Evolutionary conservation across 306 rosid genomes (phyloP).

Genomic region (Medicago arabica): DNA sequence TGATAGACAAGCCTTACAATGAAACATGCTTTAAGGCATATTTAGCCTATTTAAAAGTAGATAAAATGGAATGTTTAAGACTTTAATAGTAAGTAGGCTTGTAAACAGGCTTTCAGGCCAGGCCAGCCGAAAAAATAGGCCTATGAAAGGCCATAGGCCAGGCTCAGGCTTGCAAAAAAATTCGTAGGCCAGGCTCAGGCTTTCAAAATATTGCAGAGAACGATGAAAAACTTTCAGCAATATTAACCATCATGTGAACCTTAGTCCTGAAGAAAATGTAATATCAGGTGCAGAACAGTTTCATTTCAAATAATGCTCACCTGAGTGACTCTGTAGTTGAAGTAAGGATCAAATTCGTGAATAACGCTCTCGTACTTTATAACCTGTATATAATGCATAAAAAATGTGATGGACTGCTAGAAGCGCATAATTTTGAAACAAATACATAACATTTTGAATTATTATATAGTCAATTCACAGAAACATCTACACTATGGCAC

Average conservation of each 20-base stretch:
- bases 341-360: slow-evolving; percentile 97
- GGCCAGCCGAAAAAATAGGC: too few species aligned
- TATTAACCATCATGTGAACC: slow-evolving; percentile 30
- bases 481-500: slow-evolving; percentile 24
- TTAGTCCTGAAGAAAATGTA: slow-evolving; percentile 8
- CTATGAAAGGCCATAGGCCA: too few species aligned
- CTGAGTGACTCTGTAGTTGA: slow-evolving; percentile 99
- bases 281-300: slow-evolving; percentile 23
- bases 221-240: slow-evolving; percentile 7
- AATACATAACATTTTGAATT: neutral
- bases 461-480: slow-evolving; percentile 1
- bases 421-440: slow-evolving; percentile 12
- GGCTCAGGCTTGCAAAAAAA: too few species aligned
- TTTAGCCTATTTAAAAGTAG: too few species aligned
- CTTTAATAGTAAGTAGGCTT: too few species aligned
- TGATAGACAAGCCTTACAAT: too few species aligned
- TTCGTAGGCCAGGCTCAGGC: too few species aligned
- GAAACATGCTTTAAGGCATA: too few species aligned
- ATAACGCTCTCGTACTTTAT: slow-evolving; percentile 98
- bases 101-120: too few species aligned
- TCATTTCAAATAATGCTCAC: slow-evolving; percentile 55
- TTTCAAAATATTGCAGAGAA: slow-evolving; percentile 7
- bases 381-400: slow-evolving; percentile 65
- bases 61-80: too few species aligned
- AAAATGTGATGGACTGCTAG: slow-evolving; percentile 30